Conservation (phyloP, 176 grass and related monocot genomes). For the Oryza nivara region DNA sequence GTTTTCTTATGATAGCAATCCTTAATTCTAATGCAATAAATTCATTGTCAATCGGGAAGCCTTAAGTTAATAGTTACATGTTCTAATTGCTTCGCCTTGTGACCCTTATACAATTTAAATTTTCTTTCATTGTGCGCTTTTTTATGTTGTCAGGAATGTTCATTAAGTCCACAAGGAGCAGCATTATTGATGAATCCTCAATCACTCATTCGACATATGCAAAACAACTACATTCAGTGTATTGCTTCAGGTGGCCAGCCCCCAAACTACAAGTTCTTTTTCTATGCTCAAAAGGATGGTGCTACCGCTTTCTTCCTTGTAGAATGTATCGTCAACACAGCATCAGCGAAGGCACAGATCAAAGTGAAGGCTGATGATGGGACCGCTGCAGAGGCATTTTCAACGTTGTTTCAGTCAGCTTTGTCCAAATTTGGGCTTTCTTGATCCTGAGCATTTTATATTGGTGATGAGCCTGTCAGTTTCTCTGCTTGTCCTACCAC, state of each 20-base stretch:
- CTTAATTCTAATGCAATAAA: neutral
- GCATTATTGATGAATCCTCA: constrained; percentile 76
- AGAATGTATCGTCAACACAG: constrained; percentile 90
- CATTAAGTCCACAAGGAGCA: constrained; percentile 80
- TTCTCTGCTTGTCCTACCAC: neutral
- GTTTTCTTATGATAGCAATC: neutral
- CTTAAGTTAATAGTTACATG: neutral
- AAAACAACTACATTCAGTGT: constrained; percentile 79
- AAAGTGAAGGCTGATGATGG: constrained; percentile 96
- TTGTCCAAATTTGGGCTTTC: constrained; percentile 81
- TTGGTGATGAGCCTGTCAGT: neutral
- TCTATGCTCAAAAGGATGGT: constrained; percentile 90
- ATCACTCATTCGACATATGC: constrained; percentile 93
- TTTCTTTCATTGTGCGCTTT: neutral
- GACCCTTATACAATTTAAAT: neutral
- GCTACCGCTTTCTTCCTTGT: constrained; percentile 78
- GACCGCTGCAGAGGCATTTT: constrained; percentile 66
- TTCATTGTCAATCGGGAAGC: neutral
- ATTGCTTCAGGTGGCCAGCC: constrained; percentile 96
- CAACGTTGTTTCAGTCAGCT: constrained; percentile 65
- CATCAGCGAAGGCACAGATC: constrained; percentile 80
- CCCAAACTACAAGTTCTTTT: constrained; percentile 98
- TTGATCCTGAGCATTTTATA: constrained; percentile 31
- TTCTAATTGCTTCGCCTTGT: neutral
- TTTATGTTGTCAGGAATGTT: constrained; percentile 59